Evolutionary conservation across 2,329 filamentous ascomycete species (phyloP).

Genomic region (Beauveria australis): DNA sequence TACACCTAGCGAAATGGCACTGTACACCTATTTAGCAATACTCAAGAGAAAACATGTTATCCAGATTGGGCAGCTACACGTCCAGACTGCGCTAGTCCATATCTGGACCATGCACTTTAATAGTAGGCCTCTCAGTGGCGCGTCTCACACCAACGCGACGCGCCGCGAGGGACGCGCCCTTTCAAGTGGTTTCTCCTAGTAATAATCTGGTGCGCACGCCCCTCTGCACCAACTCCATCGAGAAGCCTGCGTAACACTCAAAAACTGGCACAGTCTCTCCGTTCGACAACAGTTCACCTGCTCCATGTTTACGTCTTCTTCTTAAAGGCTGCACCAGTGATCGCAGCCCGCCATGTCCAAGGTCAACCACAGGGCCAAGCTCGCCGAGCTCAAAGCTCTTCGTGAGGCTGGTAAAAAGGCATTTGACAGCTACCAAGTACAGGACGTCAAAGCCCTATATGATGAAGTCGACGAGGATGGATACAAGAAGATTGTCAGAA

Average conservation of each 20-base stretch:
- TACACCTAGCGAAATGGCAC: too few relatives aligned
- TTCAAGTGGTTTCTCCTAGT: background rate
- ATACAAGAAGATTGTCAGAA: conserved; percentile 92
- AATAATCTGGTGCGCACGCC: background rate
- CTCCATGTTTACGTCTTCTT: conserved; percentile 1
- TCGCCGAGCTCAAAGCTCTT: conserved; percentile 75
- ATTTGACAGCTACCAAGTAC: conserved; percentile 77
- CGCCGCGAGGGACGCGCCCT: conserved; percentile 1
- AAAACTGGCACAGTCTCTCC: background rate
- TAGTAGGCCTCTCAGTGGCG: background rate
- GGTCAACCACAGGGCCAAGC: conserved; percentile 38
- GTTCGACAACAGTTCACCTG: background rate
- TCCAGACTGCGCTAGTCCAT: background rate
- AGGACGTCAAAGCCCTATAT: conserved; percentile 78
- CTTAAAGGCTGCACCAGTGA: background rate
- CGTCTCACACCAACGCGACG: conserved; percentile 9
- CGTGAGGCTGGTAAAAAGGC: conserved; percentile 86
- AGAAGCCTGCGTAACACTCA: background rate
- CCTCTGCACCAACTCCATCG: background rate
- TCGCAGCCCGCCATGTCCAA: conserved; percentile 26
- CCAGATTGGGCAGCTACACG: background rate
- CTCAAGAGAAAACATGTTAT: background rate
- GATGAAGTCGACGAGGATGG: conserved; percentile 95
- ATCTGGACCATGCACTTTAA: background rate
- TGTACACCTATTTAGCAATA: too few relatives aligned